Base-by-base conservation (phyloP, 2,329 filamentous ascomycete genomes). In the Zelopaecilomyces penicillatus region DNA sequence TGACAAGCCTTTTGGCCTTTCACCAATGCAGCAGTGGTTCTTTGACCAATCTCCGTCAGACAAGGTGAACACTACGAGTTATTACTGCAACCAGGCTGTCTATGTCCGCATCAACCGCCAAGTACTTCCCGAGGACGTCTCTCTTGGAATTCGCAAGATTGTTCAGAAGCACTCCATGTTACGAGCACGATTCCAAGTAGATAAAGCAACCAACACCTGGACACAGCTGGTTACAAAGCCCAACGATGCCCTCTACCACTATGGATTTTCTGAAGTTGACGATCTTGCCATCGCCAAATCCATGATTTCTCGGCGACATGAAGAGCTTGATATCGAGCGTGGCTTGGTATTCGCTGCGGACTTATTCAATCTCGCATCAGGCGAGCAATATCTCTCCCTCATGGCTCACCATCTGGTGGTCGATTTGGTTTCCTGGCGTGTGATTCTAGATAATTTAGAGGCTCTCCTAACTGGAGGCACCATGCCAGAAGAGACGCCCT, bases 401-500 rank as follows among this genome's bases (percentile, higher is more conserved):
- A 53, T 53, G 5, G 52, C 51, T 5, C 59, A 63, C 30, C 62
- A 65, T 42, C 52, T 65, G 4, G 57, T 62, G 6, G 61, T 69
- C 38, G 67, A 70, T 42, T 51, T 70, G 4, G 66, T 70, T 3
- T 66, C 66, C 1, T 71, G 68, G 68, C 55, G 66, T 5, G 52
- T 69, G 3, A 50, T 70, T 1, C 54, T 70, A 0, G 61, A 65
- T 39, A 65, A 71, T 36, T 51, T 71, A 3, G 66, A 70, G 40
- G 60, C 62, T 5, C 46, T 67, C 1, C 54, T 69, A 7, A 52
- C 60, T 28, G 5, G 3, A 9, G 35, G 8, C 49, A 6, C 10
- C 27, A 37, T 32, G 9, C 35, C 30, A 28, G n/a, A 9, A 11
- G 27, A 30, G 4, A 33, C 30, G 12, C n/a, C 12, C 10, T 44